These are phyloP conservation scores for Thalia dealbata DNA, from an alignment of 176 grass and related monocot genomes.

Conservation along the genomic window DNA sequence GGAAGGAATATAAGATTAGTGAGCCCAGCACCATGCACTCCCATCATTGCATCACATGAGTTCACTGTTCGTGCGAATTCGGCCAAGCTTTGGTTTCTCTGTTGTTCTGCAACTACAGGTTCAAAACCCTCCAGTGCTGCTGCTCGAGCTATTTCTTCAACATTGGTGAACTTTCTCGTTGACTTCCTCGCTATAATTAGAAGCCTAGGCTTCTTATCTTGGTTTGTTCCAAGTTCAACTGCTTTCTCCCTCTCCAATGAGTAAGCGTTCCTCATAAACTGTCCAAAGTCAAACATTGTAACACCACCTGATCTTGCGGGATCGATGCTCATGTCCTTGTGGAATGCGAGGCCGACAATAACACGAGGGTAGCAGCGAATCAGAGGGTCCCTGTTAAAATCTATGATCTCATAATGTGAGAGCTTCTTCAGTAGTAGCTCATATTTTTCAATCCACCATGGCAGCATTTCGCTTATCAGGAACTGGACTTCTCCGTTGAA, in stretches of 20 bases:
- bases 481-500: constrained; percentile 52
- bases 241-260: constrained; percentile 30
- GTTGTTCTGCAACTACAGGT: constrained; percentile 26
- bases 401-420: constrained; percentile 35
- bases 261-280: constrained; percentile 35
- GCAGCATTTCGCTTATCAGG: constrained; percentile 40
- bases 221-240: constrained; percentile 12
- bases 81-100: constrained; percentile 3
- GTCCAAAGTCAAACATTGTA: constrained; percentile 52
- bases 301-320: constrained; percentile 18
- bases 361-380: constrained; percentile 41
- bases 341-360: constrained; percentile 49
- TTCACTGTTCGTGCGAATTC: constrained; percentile 39
- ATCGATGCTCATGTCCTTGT: constrained; percentile 78
- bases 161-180: constrained; percentile 48
- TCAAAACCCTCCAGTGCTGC: constrained; percentile 27
- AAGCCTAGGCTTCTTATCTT: constrained; percentile 21
- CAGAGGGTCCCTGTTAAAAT: constrained; percentile 25
- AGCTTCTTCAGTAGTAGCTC: constrained; percentile 37
- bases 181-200: constrained; percentile 39
- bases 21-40: constrained; percentile 38
- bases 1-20: constrained; percentile 66
- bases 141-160: constrained; percentile 11
- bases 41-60: constrained; percentile 35
- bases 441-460: constrained; percentile 57